Base-by-base conservation (phyloP, 495 filamentous ascomycete species). In the Talaromyces proteolyticus region DNA sequence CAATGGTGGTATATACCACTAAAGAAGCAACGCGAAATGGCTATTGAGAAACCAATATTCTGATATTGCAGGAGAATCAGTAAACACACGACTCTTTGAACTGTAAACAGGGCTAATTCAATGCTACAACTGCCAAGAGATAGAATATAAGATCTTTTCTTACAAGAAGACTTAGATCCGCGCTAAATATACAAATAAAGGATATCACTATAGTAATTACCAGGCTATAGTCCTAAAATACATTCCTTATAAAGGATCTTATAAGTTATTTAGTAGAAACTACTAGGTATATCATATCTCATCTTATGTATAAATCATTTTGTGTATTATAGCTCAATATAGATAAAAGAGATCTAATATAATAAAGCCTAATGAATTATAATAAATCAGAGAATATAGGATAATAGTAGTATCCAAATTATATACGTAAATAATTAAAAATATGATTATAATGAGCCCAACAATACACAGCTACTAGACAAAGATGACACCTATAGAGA, bases 1-100 rank as follows among this genome's bases (percentile, higher is more conserved):
- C 57, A 6, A 66, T 66, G 55, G 63, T 64, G 14, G 55, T 66
- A 0, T 68, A 68, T 44, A 49, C 66, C 0, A 68, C 63, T 6
- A 68, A 59, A 55, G 51, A 0, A 53, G 21, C 48, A 53, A 66
- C 19, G 61, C 56, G 20, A 54, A 42, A 53, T 58, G 58, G 44
- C 57, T 64, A 8, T 41, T 64, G 20, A 52, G 51, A 22, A 57
- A 63, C 16, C 47, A 59, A 24, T 60, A 42, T 57, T 66, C 65
- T 39, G 52, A 66, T 37, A 49, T 44, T 47, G 46, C 51, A 4
- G 57, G 57, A 39, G 63, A 66, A 51, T 66, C 61, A 5, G 61
- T 55, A n/a, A 26, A 44, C 14, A 66, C 58, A 17, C 59, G 61
- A 40, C 12, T 37, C 34, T 62, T 65, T 49, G 51, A 67, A 47